Evolutionary conservation across 1,284 basidiomycete species (phyloP), one percentile per base, ranked within the genome.

Genomic region (Apiotrichum akiyoshidainum): DNA sequence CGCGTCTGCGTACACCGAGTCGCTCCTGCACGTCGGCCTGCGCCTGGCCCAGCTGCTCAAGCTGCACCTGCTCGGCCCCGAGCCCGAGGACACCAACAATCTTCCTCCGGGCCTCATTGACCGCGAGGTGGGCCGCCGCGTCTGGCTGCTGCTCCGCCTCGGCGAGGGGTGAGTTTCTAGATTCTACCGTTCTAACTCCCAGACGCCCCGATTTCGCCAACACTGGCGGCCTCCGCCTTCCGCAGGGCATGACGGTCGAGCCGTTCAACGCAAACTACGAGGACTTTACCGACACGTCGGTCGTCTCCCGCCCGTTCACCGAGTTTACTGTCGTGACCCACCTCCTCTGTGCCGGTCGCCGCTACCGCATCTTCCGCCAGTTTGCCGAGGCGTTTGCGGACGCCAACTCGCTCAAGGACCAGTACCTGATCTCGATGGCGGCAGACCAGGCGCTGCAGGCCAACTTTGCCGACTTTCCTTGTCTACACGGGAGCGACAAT

Each of bases 341-440:
- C 31, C 44, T 63, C 5, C 55, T 63, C 19, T 55, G 53, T 17
- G 63, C 63, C 2, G 63, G 63, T 2, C 52, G 63, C 2, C 59
- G 63, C 2, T 65, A 61, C 57, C 47, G 59, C 13, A 65, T 65
- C 53, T 65, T 65, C 57, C 55, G 63, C 21, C 63, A 61, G 57
- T 65, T 65, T 35, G 59, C 59, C 33, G 63, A 65, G 42, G 63
- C 63, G 17, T 61, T 59, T 21, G 55, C 52, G 26, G 60, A 61
- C 34, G 63, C 63, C 3, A 54, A 53, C n/a, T 54, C 55, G 26
- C 55, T 65, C 34, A 50, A 59, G 39, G 63, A 65, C 48, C 63
- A 65, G 47, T 65, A 65, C 22, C 41, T 52, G 12, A 61, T 65
- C n/a, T 57, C 63, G 5, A 33, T 52, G 9, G 60, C 59, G 12